Base-by-base conservation (phyloP, 768 basidiomycete genomes). In the Boletellus ananas region DNA sequence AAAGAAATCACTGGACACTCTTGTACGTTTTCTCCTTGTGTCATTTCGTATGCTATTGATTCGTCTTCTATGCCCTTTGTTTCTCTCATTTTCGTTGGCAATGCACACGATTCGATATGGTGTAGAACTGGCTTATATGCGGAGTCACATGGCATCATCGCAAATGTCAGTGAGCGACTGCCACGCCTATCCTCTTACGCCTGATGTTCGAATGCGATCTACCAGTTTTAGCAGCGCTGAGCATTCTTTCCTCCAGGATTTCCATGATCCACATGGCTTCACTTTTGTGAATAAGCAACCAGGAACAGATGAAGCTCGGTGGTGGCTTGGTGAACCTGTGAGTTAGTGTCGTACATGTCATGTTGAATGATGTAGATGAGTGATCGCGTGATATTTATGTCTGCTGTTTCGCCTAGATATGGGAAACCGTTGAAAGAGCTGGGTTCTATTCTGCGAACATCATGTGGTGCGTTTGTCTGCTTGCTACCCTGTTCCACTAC, bases 321-420 rank as follows among this genome's bases (percentile, higher is more conserved):
- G 91, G 89, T 94, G 91, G 90, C 69, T 78, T 31, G 93, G 93
- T 23, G 91, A 93, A 65, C 90, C 92, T 16, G 91, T 93, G 47
- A 57, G 78, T 57, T 9, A 16, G 27, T 6, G 11, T 12, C 36
- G 11, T 7, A n/a, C 25, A 27, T 6, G 18, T 43, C 27, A 29
- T 29, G 29, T 1, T 18, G 20, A 39, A 23, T 17, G 23, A 9
- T 27, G 9, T 14, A 7, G n/a, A 37, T 31, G 23, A 21, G 20
- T 27, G 21, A 38, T 10, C 35, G 18, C 25, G 8, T 29, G 16
- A 36, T 17, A 0, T 31, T 9, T 36, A 13, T 45, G 5, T 39
- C 18, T 43, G 34, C 8, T 21, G 25, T 27, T 41, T 50, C 38
- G 29, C 39, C 23, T 35, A 91, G 88, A 86, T 93, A 75, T 94